Conservation (phyloP, 2,329 filamentous ascomycete species). For the Elsinoe necatrix region DNA sequence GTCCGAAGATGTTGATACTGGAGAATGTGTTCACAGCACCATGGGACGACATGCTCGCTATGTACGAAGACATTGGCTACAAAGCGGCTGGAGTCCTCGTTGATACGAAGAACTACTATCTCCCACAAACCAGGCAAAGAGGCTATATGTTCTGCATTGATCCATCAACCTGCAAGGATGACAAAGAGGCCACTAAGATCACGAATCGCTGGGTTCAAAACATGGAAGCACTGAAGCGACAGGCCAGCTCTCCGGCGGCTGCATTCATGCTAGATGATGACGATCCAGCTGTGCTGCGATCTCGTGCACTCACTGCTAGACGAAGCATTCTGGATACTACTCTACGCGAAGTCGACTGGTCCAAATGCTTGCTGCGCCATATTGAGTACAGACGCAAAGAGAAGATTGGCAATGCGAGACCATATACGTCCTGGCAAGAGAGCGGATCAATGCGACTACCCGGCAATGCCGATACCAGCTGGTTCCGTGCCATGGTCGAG, state of each 20-base stretch:
- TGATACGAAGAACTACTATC: conserved; percentile 63
- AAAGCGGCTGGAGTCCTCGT: conserved; percentile 41
- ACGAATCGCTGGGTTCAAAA: conserved; percentile 35
- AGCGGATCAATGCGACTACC: conserved; percentile 46
- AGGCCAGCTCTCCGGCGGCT: conserved; percentile 54
- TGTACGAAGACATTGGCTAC: conserved; percentile 49
- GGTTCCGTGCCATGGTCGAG: conserved; percentile 44
- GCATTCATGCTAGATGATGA: conserved; percentile 52
- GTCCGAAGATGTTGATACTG: conserved; percentile 57
- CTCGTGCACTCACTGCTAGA: conserved; percentile 40
- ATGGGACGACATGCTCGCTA: conserved; percentile 43
- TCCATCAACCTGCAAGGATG: conserved; percentile 15
- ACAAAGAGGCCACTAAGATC: conserved; percentile 16
- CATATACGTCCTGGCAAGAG: conserved; percentile 52
- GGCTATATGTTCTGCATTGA: conserved; percentile 43
- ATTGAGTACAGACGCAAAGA: conserved; percentile 43
- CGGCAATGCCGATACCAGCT: conserved; percentile 48
- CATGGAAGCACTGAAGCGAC: conserved; percentile 44
- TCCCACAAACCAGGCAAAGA: conserved; percentile 51
- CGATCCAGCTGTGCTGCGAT: conserved; percentile 46
- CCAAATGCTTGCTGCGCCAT: conserved; percentile 52
- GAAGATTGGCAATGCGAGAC: conserved; percentile 46
- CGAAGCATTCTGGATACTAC: conserved; percentile 21
- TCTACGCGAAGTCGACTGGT: conserved; percentile 41
- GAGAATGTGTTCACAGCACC: conserved; percentile 61